These are phyloP conservation scores for Oemleria cerasiformis DNA, from an alignment of 306 rosid genomes.

Conservation along the genomic window DNA sequence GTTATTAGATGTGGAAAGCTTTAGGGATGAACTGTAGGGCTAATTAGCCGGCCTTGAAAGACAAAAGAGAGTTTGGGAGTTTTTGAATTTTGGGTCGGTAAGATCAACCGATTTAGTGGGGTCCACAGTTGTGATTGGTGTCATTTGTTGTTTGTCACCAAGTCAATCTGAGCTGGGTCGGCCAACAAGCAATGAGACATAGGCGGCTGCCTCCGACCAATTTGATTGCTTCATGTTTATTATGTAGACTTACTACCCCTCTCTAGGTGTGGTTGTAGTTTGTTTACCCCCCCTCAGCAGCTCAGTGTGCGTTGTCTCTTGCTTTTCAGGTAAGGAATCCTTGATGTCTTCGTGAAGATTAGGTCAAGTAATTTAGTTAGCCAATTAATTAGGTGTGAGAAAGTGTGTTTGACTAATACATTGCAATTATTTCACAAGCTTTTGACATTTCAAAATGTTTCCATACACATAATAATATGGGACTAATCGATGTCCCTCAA, in stretches of 20 bases:
- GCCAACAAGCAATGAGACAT: conserved; percentile 61
- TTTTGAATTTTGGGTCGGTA: conserved; percentile 17
- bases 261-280: no score
- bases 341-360: no score
- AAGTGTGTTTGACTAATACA: no score
- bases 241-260: neutral
- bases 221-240: neutral
- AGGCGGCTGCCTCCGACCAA: conserved; percentile 13
- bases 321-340: no score
- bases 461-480: no score
- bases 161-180: conserved; percentile 35
- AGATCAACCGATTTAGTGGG: conserved; percentile 13
- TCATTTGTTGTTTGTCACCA: conserved; percentile 36
- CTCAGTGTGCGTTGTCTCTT: neutral
- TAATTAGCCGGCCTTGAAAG: conserved; percentile 40
- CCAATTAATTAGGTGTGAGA: no score
- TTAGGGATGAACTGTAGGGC: neutral
- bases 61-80: conserved; percentile 7
- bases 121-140: neutral
- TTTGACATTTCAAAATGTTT: no score
- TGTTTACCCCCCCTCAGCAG: neutral
- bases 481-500: no score
- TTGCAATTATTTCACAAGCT: no score
- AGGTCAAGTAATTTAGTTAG: no score
- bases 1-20: neutral